These are phyloP conservation scores for Aquilaria sinensis DNA, from an alignment of 345 rosid species.

Conservation along the genomic window DNA sequence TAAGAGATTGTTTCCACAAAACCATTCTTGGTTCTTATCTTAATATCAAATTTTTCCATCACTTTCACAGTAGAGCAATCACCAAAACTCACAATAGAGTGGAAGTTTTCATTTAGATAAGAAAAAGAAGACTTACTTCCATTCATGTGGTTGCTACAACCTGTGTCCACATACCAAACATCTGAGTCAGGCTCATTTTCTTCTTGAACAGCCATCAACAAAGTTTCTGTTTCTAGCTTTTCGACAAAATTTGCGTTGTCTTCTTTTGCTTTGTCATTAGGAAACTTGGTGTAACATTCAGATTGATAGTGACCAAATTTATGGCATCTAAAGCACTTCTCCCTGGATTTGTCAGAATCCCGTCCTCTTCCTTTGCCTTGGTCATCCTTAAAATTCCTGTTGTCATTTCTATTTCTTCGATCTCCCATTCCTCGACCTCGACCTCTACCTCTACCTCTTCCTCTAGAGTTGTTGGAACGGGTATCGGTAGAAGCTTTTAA, in stretches of 20 bases:
- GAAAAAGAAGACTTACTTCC: slow-evolving; percentile 6
- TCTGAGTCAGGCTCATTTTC: not conserved
- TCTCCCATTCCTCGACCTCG: slow-evolving; percentile 1
- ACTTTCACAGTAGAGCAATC: not conserved
- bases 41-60: not conserved
- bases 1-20: not conserved
- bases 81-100: not conserved
- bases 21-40: not conserved
- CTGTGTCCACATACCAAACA: not conserved
- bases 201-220: not conserved
- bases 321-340: slow-evolving; percentile 1
- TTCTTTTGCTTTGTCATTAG: slow-evolving; percentile 4
- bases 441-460: slow-evolving; percentile 2
- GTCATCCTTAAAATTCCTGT: not conserved
- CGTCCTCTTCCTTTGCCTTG: slow-evolving; percentile 4
- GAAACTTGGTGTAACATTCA: not conserved
- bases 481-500: not conserved
- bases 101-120: not conserved
- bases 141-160: not conserved
- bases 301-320: slow-evolving; percentile 1
- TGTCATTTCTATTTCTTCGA: not conserved
- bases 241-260: slow-evolving; percentile 2
- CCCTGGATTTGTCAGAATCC: slow-evolving; percentile 6
- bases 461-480: not conserved
- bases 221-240: not conserved